These are phyloP conservation scores for Quercus rubra DNA, from an alignment of 306 rosid genomes.

Conservation along the genomic window DNA sequence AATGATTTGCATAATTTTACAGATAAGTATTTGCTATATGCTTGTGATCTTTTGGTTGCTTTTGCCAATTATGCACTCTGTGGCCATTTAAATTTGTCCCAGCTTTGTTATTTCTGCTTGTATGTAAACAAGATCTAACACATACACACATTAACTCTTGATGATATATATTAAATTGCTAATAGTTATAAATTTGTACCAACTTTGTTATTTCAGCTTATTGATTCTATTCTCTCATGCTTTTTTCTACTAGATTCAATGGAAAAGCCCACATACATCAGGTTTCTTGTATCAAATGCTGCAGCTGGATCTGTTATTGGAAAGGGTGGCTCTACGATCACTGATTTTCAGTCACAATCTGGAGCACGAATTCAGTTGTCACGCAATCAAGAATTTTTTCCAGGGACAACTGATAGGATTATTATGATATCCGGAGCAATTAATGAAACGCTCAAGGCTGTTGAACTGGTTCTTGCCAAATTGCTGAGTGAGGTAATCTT, in stretches of 20 bases:
- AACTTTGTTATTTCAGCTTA: conserved; percentile 13
- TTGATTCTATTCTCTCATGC: conserved; percentile 9
- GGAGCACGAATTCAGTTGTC: conserved; percentile 99
- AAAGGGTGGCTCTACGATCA: conserved; percentile 99
- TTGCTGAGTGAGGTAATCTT: conserved; percentile 85
- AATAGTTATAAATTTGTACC: not conserved
- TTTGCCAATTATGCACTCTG: not conserved
- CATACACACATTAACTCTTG: no score
- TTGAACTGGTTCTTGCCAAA: conserved; percentile 86
- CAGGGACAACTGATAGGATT: conserved; percentile 98
- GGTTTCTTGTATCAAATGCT: conserved; percentile 96
- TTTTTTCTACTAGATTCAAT: conserved; percentile 54
- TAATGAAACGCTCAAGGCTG: conserved; percentile 75
- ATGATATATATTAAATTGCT: no score
- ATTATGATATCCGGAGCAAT: conserved; percentile 92
- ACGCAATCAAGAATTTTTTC: conserved; percentile 93
- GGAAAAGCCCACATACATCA: conserved; percentile 85
- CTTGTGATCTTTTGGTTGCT: not conserved
- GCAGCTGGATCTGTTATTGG: conserved; percentile 99
- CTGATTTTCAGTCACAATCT: conserved; percentile 95
- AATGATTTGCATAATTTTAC: not conserved
- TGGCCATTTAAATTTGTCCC: not conserved
- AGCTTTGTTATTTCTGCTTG: not conserved
- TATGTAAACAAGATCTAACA: no score
- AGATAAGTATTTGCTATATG: not conserved